Base-by-base conservation (phyloP, 2,329 filamentous ascomycete genomes). In the Arthrobotrys megalospora region DNA sequence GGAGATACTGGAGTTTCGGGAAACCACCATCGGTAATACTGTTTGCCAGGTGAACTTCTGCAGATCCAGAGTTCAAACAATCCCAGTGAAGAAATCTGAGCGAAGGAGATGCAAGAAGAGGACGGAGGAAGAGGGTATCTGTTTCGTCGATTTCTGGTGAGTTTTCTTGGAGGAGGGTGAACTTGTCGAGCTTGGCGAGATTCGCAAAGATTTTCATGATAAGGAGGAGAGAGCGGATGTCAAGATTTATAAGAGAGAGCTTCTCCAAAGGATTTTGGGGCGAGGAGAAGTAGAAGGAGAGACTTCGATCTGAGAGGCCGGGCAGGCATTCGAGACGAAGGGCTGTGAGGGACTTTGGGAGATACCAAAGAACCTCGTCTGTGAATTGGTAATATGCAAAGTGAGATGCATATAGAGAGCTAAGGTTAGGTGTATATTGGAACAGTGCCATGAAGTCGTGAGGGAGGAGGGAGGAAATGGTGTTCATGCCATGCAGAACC, bases 81-180 rank as follows among this genome's bases (percentile, higher is more conserved):
- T 79, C 76, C 76, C 76, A 79, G 21, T 79, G 76, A 12, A 79
- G 69, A 28, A 79, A 79, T 45, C 68, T 62, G 8, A 79, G 76
- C 21, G 68, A 72, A 14, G 64, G 62, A n/a, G 63, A 72, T 16
- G 76, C 76, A 21, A 79, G 67, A 16, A 79, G 48, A 3, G 76
- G 76, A 5, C 76, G 69, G 3, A 79, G 68, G 41, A 79, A 79
- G 2, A 79, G 47, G 6, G 69, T 79, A 28, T 79, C 76, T 7
- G 68, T 73, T 41, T 72, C 68, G 58, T 72, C 68, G 14, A 79
- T 72, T 52, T 72, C 76, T 8, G 76, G 76, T 1, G 76, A 53
- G 16, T 66, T 62, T 45, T 79, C 69, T 34, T 79, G 76, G 11
- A 79, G 55, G 6, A 79, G 16, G 5, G 76, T 79, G 43, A 79